Percentiles rank a stretch among this genome's conserved stretches.
Evolutionary conservation across 1,284 basidiomycete species (phyloP).

Genomic region (Melampsora americana): DNA sequence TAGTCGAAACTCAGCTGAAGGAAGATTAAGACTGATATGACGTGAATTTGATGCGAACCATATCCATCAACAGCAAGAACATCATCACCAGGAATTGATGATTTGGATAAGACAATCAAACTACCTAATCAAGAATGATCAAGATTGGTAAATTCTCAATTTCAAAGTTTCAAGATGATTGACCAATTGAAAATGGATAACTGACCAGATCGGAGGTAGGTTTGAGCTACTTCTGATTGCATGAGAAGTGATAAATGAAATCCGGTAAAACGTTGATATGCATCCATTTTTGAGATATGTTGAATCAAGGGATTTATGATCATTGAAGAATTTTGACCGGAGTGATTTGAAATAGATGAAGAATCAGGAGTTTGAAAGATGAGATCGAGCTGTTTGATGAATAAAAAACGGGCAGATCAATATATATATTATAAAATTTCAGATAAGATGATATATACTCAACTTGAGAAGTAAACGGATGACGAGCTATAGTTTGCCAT

Average conservation of each 20-base stretch:
- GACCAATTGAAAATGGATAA: neutral
- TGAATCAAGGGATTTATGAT: neutral
- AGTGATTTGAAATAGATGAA: no score
- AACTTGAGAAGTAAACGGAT: slow-evolving; percentile 39
- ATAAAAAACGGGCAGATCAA: neutral
- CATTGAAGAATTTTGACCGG: neutral
- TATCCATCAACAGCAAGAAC: slow-evolving; percentile 38
- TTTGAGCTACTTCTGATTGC: slow-evolving; percentile 8
- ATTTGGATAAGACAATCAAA: slow-evolving; percentile 23
- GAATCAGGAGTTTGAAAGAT: neutral
- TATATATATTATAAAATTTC: neutral
- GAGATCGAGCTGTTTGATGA: slow-evolving; percentile 3
- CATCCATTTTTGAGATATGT: neutral
- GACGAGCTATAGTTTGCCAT: slow-evolving; percentile 6
- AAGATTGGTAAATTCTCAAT: neutral
- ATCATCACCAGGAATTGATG: slow-evolving; percentile 15
- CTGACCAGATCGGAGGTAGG: slow-evolving; percentile 34
- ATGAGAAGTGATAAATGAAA: slow-evolving; percentile 18
- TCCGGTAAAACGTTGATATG: slow-evolving; percentile 13
- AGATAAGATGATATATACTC: neutral
- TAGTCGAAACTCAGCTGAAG: slow-evolving; percentile 47
- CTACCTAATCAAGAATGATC: neutral
- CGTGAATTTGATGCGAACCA: slow-evolving; percentile 47
- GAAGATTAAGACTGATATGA: slow-evolving; percentile 43
- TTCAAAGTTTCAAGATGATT: neutral